Conservation (phyloP, 78 protist genomes). For the Dictyostelium firmibasis region DNA sequence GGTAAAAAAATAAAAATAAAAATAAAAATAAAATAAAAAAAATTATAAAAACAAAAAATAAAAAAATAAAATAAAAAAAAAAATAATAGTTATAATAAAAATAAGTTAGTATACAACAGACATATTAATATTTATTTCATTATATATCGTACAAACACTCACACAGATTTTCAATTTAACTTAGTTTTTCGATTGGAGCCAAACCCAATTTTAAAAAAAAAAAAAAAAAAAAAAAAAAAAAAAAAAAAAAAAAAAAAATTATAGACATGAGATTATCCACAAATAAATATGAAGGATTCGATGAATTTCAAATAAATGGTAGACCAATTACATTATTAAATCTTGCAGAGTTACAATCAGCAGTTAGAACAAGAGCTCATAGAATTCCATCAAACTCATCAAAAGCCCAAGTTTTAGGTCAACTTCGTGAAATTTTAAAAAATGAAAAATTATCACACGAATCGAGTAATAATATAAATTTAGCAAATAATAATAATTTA, state of each 20-base stretch:
- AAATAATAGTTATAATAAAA: too few species aligned
- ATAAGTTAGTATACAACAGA: neutral
- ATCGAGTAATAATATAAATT: neutral
- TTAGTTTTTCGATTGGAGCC: too few species aligned
- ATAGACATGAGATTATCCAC: neutral
- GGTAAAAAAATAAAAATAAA: too few species aligned
- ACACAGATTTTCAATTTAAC: neutral
- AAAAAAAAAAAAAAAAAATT: too few species aligned
- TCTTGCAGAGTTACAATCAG: neutral
- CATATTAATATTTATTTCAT: neutral
- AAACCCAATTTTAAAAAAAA: too few species aligned
- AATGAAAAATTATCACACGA: neutral
- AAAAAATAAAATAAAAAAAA: too few species aligned
- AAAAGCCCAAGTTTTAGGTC: neutral
- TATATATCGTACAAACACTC: neutral
- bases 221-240: too few species aligned
- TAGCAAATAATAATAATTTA: neutral
- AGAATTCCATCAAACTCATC: constrained; percentile 15
- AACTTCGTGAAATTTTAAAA: constrained; percentile 1
- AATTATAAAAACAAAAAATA: too few species aligned
- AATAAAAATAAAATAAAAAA: too few species aligned
- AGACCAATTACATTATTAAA: constrained; percentile 5
- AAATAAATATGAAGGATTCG: constrained; percentile 19
- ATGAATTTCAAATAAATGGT: constrained; percentile 14
- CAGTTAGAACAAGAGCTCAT: constrained; percentile 1